phyloP scores from a whole-genome alignment of 148 eudicot species.

The Camellia lanceoleosa region DNA sequence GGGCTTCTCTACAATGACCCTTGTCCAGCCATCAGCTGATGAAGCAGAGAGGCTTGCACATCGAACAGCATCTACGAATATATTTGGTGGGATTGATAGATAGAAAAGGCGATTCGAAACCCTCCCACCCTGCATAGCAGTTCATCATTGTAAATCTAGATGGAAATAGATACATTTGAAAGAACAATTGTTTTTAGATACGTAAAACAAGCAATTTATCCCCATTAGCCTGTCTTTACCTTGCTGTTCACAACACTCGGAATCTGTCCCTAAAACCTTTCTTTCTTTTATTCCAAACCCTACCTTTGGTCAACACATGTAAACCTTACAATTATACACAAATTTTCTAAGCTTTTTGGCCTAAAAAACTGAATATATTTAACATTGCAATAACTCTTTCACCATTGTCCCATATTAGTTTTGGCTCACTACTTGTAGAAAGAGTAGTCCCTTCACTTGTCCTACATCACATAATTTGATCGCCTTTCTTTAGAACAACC shows the following conservation, averaged over 20 bases:
- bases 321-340: not conserved
- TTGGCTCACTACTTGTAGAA: not conserved
- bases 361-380: not conserved
- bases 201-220: not conserved
- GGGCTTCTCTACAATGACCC: slow-evolving; percentile 97
- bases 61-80: slow-evolving; percentile 83
- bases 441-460: not conserved
- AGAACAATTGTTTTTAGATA: not conserved
- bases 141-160: slow-evolving; percentile 10
- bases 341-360: not conserved
- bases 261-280: not conserved
- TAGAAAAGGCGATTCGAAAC: slow-evolving; percentile 90
- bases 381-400: not conserved
- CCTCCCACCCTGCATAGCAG: slow-evolving; percentile 62
- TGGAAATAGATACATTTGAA: not conserved
- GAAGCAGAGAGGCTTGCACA: slow-evolving; percentile 91
- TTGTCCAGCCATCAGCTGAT: slow-evolving; percentile 83
- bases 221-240: not conserved
- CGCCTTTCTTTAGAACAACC: not conserved
- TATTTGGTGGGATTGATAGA: slow-evolving; percentile 93
- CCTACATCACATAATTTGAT: not conserved
- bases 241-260: not conserved
- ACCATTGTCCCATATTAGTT: not conserved
- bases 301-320: not conserved
- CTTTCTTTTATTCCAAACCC: not conserved